A percentile compares a stretch with the other conserved stretches of the same genome.
phyloP scores from a whole-genome alignment of 805 yeast species.

The Candida bentonensis region DNA sequence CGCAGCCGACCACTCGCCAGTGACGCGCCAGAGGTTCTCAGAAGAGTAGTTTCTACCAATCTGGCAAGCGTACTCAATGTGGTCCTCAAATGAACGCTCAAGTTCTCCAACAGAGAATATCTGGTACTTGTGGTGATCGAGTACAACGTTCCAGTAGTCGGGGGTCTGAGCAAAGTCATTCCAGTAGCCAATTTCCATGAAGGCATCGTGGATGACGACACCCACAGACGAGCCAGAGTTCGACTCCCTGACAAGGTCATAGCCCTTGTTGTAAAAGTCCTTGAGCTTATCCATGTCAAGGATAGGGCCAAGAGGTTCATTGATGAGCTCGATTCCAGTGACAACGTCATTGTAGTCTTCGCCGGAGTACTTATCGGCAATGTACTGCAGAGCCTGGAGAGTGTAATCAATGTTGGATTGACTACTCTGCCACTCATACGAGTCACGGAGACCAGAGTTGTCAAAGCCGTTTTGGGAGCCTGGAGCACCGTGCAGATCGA shows the following conservation, averaged over 20 bases:
- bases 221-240: constrained; percentile 34
- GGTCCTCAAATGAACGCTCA: constrained; percentile 43
- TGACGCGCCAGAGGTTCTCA: constrained; percentile 60
- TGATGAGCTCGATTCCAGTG: constrained; percentile 70
- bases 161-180: constrained; percentile 30
- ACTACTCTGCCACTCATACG: constrained; percentile 34
- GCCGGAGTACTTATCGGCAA: constrained; percentile 52
- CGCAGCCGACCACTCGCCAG: constrained; percentile 89
- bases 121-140: constrained; percentile 88
- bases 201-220: constrained; percentile 74
- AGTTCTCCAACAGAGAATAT: constrained; percentile 60
- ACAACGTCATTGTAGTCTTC: constrained; percentile 54
- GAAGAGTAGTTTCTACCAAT: constrained; percentile 30
- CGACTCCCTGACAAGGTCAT: constrained; percentile 42
- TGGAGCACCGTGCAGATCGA: constrained; percentile 92
- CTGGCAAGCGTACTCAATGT: constrained; percentile 38
- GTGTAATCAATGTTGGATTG: constrained; percentile 39
- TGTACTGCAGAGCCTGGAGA: constrained; percentile 35
- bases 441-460: constrained; percentile 76
- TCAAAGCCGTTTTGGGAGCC: constrained; percentile 96
- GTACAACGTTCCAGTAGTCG: constrained; percentile 49
- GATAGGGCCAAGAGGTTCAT: constrained; percentile 74
- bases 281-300: constrained; percentile 45
- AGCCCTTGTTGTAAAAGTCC: constrained; percentile 49
- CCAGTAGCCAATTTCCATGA: constrained; percentile 49